A percentile compares a stretch with the other conserved stretches of the same genome.
These are phyloP conservation scores for Ceratobasidium sp. DNA, from an alignment of 1,284 basidiomycete genomes.

Conservation along the genomic window DNA sequence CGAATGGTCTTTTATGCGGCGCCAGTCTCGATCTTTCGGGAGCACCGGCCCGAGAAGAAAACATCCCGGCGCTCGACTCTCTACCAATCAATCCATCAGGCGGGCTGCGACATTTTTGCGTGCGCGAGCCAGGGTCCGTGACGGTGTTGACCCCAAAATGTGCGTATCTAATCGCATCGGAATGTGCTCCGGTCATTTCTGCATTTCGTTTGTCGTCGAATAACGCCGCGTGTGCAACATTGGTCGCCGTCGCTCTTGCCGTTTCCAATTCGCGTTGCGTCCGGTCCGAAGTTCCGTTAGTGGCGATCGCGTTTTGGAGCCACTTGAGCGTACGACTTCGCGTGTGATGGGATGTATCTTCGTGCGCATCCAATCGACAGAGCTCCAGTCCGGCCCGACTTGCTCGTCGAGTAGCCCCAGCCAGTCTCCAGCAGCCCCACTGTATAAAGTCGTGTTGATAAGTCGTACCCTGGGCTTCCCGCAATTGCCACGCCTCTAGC, in stretches of 20 bases:
- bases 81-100: neutral
- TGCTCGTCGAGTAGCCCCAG: neutral
- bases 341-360: neutral
- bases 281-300: constrained; percentile 26
- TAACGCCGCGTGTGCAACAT: neutral
- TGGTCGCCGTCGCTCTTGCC: neutral
- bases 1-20: constrained; percentile 30
- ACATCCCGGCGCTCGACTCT: neutral
- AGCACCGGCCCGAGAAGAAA: constrained; percentile 9
- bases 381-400: neutral
- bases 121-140: neutral
- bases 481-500: constrained; percentile 1
- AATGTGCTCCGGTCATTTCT: constrained; percentile 2
- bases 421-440: constrained; percentile 5
- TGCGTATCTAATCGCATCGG: constrained; percentile 26
- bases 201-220: neutral
- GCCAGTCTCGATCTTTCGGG: constrained; percentile 34
- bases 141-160: constrained; percentile 2
- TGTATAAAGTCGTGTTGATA: constrained; percentile 22
- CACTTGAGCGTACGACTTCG: neutral
- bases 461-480: constrained; percentile 9
- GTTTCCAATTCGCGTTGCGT: constrained; percentile 7
- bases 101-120: constrained; percentile 32
- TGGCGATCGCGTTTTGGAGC: constrained; percentile 11
- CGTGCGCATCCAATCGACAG: neutral